phyloP scores from a whole-genome alignment of 805 yeast genomes.

The Starmerella powellii region DNA sequence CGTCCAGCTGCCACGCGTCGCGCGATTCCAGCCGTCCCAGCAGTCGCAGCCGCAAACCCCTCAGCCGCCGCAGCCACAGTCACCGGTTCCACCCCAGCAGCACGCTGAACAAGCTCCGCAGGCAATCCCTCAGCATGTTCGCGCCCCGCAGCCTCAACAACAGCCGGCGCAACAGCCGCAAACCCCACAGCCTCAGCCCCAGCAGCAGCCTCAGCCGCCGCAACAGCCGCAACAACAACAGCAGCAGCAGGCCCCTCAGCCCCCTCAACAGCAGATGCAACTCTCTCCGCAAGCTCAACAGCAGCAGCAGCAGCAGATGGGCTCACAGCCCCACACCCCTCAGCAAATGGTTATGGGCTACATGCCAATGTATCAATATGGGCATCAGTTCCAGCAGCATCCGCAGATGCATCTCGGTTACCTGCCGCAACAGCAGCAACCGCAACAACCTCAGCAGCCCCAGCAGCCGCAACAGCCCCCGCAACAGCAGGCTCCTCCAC shows the following conservation, averaged over 20 bases:
- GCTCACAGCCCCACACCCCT: constrained; percentile 9
- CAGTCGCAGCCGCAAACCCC: constrained; percentile 10
- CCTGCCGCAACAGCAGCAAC: constrained; percentile 9
- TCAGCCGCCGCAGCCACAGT: constrained; percentile 23
- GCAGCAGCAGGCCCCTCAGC: constrained; percentile 10
- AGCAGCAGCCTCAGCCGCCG: constrained; percentile 8
- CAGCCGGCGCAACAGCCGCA: neutral
- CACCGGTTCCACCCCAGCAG: constrained; percentile 16
- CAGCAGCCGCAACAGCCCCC: constrained; percentile 15
- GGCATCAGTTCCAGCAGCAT: constrained; percentile 12
- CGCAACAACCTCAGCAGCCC: constrained; percentile 7
- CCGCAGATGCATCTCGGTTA: constrained; percentile 12
- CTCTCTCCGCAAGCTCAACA: constrained; percentile 11
- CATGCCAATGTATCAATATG: constrained; percentile 20
- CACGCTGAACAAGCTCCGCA: neutral
- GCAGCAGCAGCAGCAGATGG: constrained; percentile 8
- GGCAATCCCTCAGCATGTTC: constrained; percentile 8
- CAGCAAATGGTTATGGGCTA: constrained; percentile 20
- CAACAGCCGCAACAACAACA: constrained; percentile 3
- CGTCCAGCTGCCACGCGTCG: constrained; percentile 2
- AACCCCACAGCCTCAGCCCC: constrained; percentile 2
- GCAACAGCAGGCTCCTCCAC: constrained; percentile 8
- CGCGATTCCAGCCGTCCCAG: neutral
- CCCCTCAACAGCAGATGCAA: constrained; percentile 9
- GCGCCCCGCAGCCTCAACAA: constrained; percentile 6